Evolutionary conservation across 441 rosid species (phyloP).

Genomic region (Omphalea diandra): DNA sequence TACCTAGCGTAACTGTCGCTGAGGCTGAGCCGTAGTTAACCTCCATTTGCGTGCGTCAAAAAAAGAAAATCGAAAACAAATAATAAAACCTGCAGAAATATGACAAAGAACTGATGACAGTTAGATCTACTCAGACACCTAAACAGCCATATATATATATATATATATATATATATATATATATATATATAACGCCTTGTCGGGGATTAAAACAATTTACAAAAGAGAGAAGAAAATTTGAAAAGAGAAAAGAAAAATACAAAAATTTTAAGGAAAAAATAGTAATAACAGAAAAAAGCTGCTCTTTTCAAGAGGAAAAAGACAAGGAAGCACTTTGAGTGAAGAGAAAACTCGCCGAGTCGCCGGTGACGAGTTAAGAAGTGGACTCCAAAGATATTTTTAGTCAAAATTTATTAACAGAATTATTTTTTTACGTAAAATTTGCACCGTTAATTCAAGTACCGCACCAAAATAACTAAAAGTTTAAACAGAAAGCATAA

Average conservation of each 20-base stretch:
- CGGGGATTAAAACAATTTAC: not conserved
- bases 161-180: no score
- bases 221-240: not conserved
- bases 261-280: not conserved
- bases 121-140: slow-evolving; percentile 33
- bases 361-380: slow-evolving; percentile 7
- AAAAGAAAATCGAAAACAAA: not conserved
- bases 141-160: slow-evolving; percentile 29
- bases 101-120: slow-evolving; percentile 20
- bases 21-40: slow-evolving; percentile 23
- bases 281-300: not conserved
- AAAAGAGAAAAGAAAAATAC: not conserved
- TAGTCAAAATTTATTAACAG: not conserved
- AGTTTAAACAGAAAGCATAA: not conserved
- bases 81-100: slow-evolving; percentile 22
- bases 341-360: slow-evolving; percentile 10
- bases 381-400: not conserved
- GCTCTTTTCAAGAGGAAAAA: not conserved
- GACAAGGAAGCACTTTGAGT: slow-evolving; percentile 14
- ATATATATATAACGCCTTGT: no score
- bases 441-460: not conserved
- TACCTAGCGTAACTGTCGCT: slow-evolving; percentile 33
- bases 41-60: slow-evolving; percentile 36
- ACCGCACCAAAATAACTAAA: not conserved
- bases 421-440: not conserved